Evolutionary conservation across 495 filamentous ascomycete genomes (phyloP).

Genomic region (Penicillium canariense): DNA sequence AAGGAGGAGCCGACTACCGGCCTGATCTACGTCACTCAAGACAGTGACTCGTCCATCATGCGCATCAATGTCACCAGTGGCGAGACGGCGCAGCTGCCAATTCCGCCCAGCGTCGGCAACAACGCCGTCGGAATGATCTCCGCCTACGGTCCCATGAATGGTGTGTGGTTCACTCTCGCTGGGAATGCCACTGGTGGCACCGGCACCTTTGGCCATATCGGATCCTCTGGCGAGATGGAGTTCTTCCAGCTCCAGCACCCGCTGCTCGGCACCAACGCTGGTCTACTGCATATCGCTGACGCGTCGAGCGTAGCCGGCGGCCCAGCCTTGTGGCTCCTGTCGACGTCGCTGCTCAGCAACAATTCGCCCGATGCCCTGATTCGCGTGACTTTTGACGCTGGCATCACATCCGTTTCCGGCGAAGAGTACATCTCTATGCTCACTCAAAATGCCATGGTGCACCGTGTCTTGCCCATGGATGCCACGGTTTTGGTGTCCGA

Average conservation of each 20-base stretch:
- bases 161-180: conserved; percentile 24
- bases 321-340: conserved; percentile 23
- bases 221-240: conserved; percentile 15
- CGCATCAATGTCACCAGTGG: conserved; percentile 22
- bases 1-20: conserved; percentile 24
- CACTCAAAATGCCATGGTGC: conserved; percentile 17
- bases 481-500: conserved; percentile 12
- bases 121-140: conserved; percentile 26
- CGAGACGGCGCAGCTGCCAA: conserved; percentile 18
- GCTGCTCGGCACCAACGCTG: conserved; percentile 14
- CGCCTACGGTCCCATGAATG: conserved; percentile 13
- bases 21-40: conserved; percentile 24
- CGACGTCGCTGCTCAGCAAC: conserved; percentile 24
- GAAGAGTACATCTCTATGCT: conserved; percentile 18
- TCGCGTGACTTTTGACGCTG: conserved; percentile 19
- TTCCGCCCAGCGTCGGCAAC: conserved; percentile 23
- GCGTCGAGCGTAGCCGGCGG: conserved; percentile 16
- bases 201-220: conserved; percentile 27
- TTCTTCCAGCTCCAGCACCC: conserved; percentile 18
- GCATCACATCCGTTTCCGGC: conserved; percentile 2
- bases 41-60: conserved; percentile 26
- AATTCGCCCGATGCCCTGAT: conserved; percentile 24
- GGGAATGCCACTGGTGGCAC: conserved; percentile 23
- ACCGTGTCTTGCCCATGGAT: conserved; percentile 11
- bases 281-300: conserved; percentile 21